Evolutionary conservation across 202 grass and related monocot genomes (phyloP).

Genomic region (Saccharum hybrid): DNA sequence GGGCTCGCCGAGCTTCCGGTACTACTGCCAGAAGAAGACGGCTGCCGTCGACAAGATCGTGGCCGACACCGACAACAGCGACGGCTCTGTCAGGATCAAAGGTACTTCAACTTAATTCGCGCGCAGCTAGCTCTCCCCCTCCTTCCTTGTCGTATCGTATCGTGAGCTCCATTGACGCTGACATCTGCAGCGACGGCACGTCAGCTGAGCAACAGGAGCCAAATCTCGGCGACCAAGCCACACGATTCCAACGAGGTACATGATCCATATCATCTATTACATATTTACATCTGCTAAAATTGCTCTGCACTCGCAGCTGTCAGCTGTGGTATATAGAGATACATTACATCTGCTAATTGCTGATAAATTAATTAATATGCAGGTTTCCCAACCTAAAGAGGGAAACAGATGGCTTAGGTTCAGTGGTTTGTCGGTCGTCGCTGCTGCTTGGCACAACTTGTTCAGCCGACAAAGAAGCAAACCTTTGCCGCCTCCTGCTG

Average conservation of each 20-base stretch:
- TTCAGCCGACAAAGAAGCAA: conserved; percentile 44
- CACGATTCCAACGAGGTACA: conserved; percentile 36
- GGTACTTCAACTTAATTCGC: conserved; percentile 19
- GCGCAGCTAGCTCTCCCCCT: no score
- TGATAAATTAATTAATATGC: background rate
- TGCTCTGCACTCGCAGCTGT: background rate
- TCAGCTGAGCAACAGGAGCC: conserved; percentile 24
- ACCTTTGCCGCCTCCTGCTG: background rate
- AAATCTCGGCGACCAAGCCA: background rate
- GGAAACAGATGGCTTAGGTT: conserved; percentile 23
- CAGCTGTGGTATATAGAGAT: background rate
- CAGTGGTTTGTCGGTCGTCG: conserved; percentile 39
- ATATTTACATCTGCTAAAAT: background rate
- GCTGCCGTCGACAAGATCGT: conserved; percentile 40
- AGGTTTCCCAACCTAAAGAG: conserved; percentile 43
- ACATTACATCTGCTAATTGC: background rate
- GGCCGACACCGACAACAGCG: conserved; percentile 18
- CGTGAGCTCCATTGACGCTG: conserved; percentile 10
- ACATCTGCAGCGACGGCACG: conserved; percentile 39
- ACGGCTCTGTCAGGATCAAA: background rate
- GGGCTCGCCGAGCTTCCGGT: conserved; percentile 62
- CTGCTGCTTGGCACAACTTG: conserved; percentile 24
- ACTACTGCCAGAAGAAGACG: conserved; percentile 59
- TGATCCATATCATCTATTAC: background rate
- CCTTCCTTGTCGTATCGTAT: background rate